A percentile compares a stretch with the other conserved stretches of the same genome.
Evolutionary conservation across 345 rosid species (phyloP).

Genomic region (Acer campestre): DNA sequence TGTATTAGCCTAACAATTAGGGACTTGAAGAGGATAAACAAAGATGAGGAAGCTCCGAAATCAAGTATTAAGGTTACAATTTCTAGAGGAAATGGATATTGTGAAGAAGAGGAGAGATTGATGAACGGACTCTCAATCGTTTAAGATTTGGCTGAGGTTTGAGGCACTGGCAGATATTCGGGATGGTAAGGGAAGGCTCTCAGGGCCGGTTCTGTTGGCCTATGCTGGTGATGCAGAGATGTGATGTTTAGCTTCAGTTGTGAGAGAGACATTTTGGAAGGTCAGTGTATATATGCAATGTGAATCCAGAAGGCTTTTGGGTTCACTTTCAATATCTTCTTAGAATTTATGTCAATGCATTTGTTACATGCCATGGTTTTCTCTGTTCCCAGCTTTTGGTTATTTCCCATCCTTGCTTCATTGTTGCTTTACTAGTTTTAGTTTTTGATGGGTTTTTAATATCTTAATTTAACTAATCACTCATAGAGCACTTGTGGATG

Average conservation of each 20-base stretch:
- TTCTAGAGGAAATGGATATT: conserved; percentile 41
- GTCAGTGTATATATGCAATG: background rate
- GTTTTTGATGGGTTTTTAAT: background rate
- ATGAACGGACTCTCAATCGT: conserved; percentile 62
- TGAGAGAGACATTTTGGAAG: background rate
- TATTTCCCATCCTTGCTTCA: background rate
- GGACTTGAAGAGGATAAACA: conserved; percentile 56
- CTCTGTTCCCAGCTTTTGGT: background rate
- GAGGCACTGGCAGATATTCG: conserved; percentile 63
- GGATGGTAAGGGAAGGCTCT: conserved; percentile 58
- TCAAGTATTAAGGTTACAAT: conserved; percentile 47
- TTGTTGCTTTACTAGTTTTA: background rate
- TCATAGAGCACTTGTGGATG: background rate
- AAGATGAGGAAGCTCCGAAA: conserved; percentile 49
- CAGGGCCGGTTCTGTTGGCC: conserved; percentile 20
- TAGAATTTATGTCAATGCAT: background rate
- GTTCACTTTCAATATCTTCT: background rate
- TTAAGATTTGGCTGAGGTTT: conserved; percentile 74
- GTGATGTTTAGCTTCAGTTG: background rate
- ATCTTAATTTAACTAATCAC: background rate
- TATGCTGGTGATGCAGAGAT: background rate
- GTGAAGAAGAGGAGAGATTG: conserved; percentile 55
- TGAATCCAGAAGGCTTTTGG: conserved; percentile 5
- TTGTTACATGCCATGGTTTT: background rate
- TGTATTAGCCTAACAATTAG: conserved; percentile 60